Evolutionary conservation across 2,329 filamentous ascomycete genomes (phyloP).

Genomic region (Simplicillium aogashimaense): DNA sequence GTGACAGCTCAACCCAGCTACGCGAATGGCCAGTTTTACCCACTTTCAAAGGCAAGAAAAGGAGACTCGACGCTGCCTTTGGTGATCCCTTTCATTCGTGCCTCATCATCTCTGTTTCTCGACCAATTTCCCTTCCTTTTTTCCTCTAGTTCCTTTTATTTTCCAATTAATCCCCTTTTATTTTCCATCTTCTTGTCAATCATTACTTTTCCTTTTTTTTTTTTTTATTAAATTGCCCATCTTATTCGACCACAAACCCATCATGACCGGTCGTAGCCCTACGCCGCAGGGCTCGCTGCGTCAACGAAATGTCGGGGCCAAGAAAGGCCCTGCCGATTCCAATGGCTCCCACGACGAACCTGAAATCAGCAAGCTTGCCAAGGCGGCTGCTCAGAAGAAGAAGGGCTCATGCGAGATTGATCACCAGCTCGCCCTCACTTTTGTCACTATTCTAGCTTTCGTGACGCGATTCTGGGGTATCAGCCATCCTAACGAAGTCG

Average conservation of each 20-base stretch:
- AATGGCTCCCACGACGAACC: slow-evolving; percentile 18
- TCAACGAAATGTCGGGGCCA: slow-evolving; percentile 44
- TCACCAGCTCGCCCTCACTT: slow-evolving; percentile 66
- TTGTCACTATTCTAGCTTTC: slow-evolving; percentile 80
- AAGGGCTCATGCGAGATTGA: slow-evolving; percentile 58
- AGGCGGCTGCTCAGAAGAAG: slow-evolving; percentile 22
- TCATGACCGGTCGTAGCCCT: slow-evolving; percentile 36
- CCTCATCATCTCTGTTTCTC: slow-evolving; percentile 4
- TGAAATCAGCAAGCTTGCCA: slow-evolving; percentile 40
- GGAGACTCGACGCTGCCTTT: too few relatives aligned
- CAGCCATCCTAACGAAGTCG: slow-evolving; percentile 88
- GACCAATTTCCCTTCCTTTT: slow-evolving; percentile 4
- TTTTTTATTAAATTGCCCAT: slow-evolving; percentile 7
- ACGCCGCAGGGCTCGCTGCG: slow-evolving; percentile 49
- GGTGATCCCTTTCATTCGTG: not conserved
- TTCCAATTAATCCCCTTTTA: slow-evolving; percentile 2
- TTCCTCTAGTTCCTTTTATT: slow-evolving; percentile 3
- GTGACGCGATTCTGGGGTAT: slow-evolving; percentile 94
- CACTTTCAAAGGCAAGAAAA: not conserved
- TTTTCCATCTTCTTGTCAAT: slow-evolving; percentile 7
- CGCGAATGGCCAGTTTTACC: not conserved
- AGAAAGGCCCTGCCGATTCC: slow-evolving; percentile 29
- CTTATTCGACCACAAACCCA: slow-evolving; percentile 4
- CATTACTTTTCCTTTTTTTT: slow-evolving; percentile 9
- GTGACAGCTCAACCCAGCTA: too few relatives aligned